Evolutionary conservation across 2,329 filamentous ascomycete species (phyloP), one percentile per base, ranked within the genome.

Genomic region (Ceratocystis papillata): DNA sequence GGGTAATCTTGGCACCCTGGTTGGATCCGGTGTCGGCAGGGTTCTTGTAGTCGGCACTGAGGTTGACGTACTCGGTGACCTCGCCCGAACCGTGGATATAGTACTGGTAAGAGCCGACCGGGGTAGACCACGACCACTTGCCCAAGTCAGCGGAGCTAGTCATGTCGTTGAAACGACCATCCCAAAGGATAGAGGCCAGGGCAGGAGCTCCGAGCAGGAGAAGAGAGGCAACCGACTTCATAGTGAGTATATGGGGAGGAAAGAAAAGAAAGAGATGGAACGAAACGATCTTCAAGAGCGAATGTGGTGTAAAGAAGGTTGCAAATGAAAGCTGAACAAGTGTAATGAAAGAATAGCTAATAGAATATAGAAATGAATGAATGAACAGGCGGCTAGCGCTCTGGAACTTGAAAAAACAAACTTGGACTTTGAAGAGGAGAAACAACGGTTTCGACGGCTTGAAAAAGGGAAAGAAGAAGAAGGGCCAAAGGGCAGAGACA

Each of bases 71-170:
- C 70, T 81, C 76, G 25, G 78, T 78, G 7, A 83, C 79, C 0
- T 76, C 63, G 7, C 78, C 80, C 4, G 77, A 76, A 45, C 87
- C 87, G 76, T 90, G 87, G 73, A 89, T 89, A 77, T 89, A 89
- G 78, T 87, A 89, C 74, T 89, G 87, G 75, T 87, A 90, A 0
- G 84, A 81, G 0, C 84, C 84, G 71, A 87, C 83, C 74, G 86
- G 81, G 73, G 84, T 87, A n/a, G 79, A 79, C 81, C 82, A 89
- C 3, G 81, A 84, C 85, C 85, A 87, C 50, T 80, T 79, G 70
- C 79, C 76, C 37, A 87, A 77, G 72, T 86, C 83, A 1, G 77
- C 70, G 53, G 78, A 78, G 7, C 79, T 76, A 17, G 76, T 75
- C 69, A 85, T 75, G 66, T 83, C 80, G 73, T 87, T 87, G 77